Percentiles rank a stretch among this genome's conserved stretches.
These are phyloP conservation scores for Astrothelium subdiscretum DNA, from an alignment of 495 filamentous ascomycete species.

Conservation along the genomic window DNA sequence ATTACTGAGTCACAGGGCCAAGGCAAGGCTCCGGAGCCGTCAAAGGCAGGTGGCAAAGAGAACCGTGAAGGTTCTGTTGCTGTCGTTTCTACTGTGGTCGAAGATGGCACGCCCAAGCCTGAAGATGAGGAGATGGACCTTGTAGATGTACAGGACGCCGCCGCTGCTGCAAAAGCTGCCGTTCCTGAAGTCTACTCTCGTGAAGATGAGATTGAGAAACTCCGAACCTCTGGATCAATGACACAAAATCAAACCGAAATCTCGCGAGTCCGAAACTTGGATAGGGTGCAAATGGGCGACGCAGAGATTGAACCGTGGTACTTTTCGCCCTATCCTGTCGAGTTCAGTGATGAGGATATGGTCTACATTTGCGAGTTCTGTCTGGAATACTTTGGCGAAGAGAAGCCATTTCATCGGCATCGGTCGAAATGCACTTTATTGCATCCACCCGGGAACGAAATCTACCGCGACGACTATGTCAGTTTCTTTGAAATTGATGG, in stretches of 20 bases:
- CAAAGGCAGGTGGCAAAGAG: conserved; percentile 53
- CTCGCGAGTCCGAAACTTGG: conserved; percentile 88
- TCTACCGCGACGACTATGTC: conserved; percentile 88
- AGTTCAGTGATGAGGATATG: conserved; percentile 72
- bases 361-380: conserved; percentile 98
- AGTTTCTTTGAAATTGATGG: conserved; percentile 98
- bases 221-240: conserved; percentile 91
- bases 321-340: conserved; percentile 89
- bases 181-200: conserved; percentile 51
- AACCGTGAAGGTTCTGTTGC: conserved; percentile 45
- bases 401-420: conserved; percentile 70
- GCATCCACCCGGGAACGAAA: conserved; percentile 94
- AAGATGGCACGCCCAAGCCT: conserved; percentile 40
- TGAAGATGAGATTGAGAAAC: conserved; percentile 90
- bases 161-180: conserved; percentile 39
- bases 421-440: conserved; percentile 81
- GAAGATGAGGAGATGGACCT: conserved; percentile 50
- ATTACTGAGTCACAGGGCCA: conserved; percentile 35
- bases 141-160: conserved; percentile 52
- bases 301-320: conserved; percentile 96
- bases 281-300: conserved; percentile 82
- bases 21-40: conserved; percentile 37
- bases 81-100: conserved; percentile 36
- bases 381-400: conserved; percentile 73
- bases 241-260: conserved; percentile 97